phyloP scores from a whole-genome alignment of 2,329 filamentous ascomycete genomes.

The Knufia petricola region DNA sequence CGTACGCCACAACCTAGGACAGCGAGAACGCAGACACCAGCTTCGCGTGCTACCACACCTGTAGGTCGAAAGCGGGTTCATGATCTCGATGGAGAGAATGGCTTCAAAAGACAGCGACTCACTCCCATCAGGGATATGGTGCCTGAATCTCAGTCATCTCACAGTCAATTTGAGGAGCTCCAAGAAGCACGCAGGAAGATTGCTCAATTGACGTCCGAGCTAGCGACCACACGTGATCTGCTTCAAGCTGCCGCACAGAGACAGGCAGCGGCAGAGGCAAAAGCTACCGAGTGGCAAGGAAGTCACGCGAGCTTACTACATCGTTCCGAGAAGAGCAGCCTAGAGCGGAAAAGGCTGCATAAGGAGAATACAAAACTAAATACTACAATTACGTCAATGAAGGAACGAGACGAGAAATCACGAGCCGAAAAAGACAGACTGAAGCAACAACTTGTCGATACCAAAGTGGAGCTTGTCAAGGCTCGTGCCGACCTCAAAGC shows the following conservation, averaged over 20 bases:
- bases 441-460: slow-evolving; percentile 31
- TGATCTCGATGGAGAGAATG: slow-evolving; percentile 25
- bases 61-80: slow-evolving; percentile 24
- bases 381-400: slow-evolving; percentile 24
- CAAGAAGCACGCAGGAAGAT: slow-evolving; percentile 4
- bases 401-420: slow-evolving; percentile 28
- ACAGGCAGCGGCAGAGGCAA: slow-evolving; percentile 23
- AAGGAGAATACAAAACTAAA: slow-evolving; percentile 25
- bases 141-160: slow-evolving; percentile 28
- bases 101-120: slow-evolving; percentile 32
- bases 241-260: slow-evolving; percentile 27
- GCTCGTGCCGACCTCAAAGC: slow-evolving; percentile 32
- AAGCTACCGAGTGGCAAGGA: slow-evolving; percentile 28
- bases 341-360: slow-evolving; percentile 27
- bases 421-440: slow-evolving; percentile 31
- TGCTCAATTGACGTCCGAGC: slow-evolving; percentile 14
- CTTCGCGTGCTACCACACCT: slow-evolving; percentile 22
- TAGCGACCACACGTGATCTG: slow-evolving; percentile 17
- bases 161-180: not conserved
- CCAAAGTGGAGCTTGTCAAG: slow-evolving; percentile 32
- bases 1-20: slow-evolving; percentile 14
- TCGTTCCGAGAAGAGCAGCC: slow-evolving; percentile 35
- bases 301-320: slow-evolving; percentile 31
- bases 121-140: slow-evolving; percentile 29
- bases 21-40: slow-evolving; percentile 15